Evolutionary conservation across 2,329 filamentous ascomycete genomes (phyloP).

Genomic region (Cercospora sesami): DNA sequence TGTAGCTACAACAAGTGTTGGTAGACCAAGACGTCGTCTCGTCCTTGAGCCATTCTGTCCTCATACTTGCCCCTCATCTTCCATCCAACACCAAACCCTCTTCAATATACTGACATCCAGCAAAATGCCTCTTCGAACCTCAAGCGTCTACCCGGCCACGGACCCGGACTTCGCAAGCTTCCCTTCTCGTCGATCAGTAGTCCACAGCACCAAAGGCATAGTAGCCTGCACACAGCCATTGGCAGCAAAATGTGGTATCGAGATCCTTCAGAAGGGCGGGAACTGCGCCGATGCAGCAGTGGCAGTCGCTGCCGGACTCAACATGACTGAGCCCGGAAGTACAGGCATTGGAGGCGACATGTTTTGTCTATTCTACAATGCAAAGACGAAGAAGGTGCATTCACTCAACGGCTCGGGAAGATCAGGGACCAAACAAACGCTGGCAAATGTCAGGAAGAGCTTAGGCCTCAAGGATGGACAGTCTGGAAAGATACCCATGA

Average conservation of each 20-base stretch:
- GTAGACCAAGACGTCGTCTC: not conserved
- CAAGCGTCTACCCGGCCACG: constrained; percentile 52
- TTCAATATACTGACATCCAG: not conserved
- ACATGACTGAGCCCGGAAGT: constrained; percentile 87
- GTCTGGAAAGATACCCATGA: constrained; percentile 65
- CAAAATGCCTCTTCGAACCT: constrained; percentile 51
- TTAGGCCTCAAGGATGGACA: constrained; percentile 64
- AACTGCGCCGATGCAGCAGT: constrained; percentile 98
- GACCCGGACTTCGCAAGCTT: constrained; percentile 62
- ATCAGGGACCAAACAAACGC: constrained; percentile 65
- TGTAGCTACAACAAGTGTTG: not conserved
- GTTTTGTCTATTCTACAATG: constrained; percentile 92
- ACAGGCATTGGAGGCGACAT: constrained; percentile 97
- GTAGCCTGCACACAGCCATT: constrained; percentile 87
- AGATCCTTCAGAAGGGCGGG: constrained; percentile 80
- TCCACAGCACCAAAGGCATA: constrained; percentile 90
- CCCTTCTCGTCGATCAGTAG: constrained; percentile 80
- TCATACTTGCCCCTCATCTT: not conserved
- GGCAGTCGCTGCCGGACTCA: constrained; percentile 86
- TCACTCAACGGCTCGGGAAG: constrained; percentile 94
- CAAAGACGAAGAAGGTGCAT: constrained; percentile 74
- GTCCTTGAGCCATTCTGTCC: not conserved
- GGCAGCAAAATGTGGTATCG: constrained; percentile 82
- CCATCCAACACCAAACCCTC: not conserved
- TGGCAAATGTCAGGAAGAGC: constrained; percentile 69